Conservation (phyloP, 177 flowering plant species). For the Viscum album region DNA sequence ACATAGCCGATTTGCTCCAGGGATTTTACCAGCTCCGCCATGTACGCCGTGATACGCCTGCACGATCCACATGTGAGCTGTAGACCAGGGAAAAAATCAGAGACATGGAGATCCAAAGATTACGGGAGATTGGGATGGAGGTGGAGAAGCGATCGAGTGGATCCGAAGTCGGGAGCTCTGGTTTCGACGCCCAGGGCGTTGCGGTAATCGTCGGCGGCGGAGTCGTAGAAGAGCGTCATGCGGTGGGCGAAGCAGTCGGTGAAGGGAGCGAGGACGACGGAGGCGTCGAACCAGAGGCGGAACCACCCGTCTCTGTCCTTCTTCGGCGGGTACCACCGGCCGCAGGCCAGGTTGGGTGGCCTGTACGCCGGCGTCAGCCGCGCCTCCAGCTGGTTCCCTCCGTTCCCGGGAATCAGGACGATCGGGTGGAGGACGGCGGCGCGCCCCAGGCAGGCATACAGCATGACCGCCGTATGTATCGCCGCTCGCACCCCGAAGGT, state of each 20-base stretch:
- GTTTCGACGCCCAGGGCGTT: conserved; percentile 77
- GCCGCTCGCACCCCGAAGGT: background rate
- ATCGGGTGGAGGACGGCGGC: conserved; percentile 41
- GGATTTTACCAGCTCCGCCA: conserved; percentile 58
- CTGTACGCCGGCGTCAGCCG: conserved; percentile 47
- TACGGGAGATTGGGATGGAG: conserved; percentile 80
- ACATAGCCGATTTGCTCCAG: conserved; percentile 49
- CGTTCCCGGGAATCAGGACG: conserved; percentile 69
- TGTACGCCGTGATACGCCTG: conserved; percentile 59
- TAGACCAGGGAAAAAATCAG: no score
- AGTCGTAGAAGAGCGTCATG: conserved; percentile 60
- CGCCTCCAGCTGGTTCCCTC: conserved; percentile 87
- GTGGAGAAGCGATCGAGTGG: conserved; percentile 48
- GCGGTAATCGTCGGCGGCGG: conserved; percentile 43
- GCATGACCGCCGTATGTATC: conserved; percentile 12
- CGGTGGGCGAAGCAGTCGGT: conserved; percentile 69
- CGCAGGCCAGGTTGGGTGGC: conserved; percentile 46
- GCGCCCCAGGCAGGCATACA: conserved; percentile 17
- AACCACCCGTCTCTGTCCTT: conserved; percentile 50
- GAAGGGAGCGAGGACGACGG: conserved; percentile 49
- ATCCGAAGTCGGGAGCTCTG: conserved; percentile 61
- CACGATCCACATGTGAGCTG: no score
- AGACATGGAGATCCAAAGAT: conserved; percentile 5
- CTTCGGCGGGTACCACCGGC: conserved; percentile 24
- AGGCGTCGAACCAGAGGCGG: conserved; percentile 76